Evolutionary conservation across 495 filamentous ascomycete species (phyloP).

Genomic region (Aspergillus haitiensis): DNA sequence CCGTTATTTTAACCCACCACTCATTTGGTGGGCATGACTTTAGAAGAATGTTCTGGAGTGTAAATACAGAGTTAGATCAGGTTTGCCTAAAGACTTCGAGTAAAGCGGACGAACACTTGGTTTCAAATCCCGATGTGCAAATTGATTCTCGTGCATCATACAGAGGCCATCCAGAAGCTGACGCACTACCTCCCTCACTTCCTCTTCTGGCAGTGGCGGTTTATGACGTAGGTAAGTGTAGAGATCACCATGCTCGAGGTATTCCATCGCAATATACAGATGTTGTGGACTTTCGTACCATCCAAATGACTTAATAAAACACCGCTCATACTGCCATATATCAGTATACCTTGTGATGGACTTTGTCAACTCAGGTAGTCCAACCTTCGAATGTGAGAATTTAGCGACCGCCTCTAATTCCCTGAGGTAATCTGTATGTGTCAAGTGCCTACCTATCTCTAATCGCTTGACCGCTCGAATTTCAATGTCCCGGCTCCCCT

Average conservation of each 20-base stretch:
- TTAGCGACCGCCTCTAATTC: background rate
- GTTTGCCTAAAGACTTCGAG: background rate
- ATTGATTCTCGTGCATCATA: conserved; percentile 50
- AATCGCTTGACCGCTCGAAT: too few species aligned
- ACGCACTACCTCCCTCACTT: conserved; percentile 36
- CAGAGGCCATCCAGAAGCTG: conserved; percentile 48
- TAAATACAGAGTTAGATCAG: background rate
- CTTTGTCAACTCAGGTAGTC: background rate
- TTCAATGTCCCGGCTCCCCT: too few species aligned
- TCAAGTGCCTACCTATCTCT: too few species aligned
- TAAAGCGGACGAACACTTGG: conserved; percentile 40
- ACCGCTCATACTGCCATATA: background rate
- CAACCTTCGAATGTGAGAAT: background rate
- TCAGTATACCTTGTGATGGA: background rate
- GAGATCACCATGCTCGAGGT: conserved; percentile 4
- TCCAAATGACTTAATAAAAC: background rate
- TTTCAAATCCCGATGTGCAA: conserved; percentile 53
- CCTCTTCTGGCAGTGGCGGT: conserved; percentile 35
- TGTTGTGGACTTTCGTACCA: background rate
- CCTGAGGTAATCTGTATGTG: background rate
- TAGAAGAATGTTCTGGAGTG: background rate
- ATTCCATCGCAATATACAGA: conserved; percentile 12
- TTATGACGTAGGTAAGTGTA: background rate
- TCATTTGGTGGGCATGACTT: too few species aligned
- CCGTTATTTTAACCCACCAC: conserved; percentile 42